phyloP scores from a whole-genome alignment of 495 filamentous ascomycete genomes.

The Xylaria bambusicola region DNA sequence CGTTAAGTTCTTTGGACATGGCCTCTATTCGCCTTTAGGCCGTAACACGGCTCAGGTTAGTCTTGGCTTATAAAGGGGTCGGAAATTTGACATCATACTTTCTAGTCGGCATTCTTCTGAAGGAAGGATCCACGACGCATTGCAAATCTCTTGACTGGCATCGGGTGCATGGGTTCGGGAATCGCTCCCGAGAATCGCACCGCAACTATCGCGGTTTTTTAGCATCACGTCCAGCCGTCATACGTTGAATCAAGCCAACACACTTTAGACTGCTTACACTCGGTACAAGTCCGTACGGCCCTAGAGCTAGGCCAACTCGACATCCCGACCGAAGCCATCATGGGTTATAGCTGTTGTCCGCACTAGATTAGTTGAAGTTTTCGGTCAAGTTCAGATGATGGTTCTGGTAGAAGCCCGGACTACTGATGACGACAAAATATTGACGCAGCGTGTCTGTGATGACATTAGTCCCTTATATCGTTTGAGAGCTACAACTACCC shows the following conservation, averaged over 20 bases:
- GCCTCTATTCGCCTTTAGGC: conserved; percentile 30
- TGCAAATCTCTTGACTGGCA: conserved; percentile 29
- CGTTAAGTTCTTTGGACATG: conserved; percentile 35
- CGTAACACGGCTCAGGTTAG: conserved; percentile 8
- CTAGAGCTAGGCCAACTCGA: conserved; percentile 8
- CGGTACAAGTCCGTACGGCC: conserved; percentile 29
- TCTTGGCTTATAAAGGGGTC: not conserved
- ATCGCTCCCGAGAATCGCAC: conserved; percentile 35
- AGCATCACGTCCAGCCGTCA: not conserved
- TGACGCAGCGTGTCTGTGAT: not conserved
- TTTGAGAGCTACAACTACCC: not conserved
- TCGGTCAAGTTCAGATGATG: too few relatives aligned
- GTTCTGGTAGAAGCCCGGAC: too few relatives aligned
- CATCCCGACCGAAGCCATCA: not conserved
- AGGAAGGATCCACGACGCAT: conserved; percentile 34
- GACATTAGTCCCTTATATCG: not conserved
- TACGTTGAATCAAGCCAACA: conserved; percentile 8
- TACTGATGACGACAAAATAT: too few relatives aligned
- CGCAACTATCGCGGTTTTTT: conserved; percentile 23
- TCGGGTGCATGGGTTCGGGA: conserved; percentile 34
- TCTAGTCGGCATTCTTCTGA: conserved; percentile 33
- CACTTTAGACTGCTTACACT: conserved; percentile 39
- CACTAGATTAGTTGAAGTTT: too few relatives aligned
- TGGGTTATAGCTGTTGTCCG: too few relatives aligned
- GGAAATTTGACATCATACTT: conserved; percentile 23